A percentile compares a stretch with the other conserved stretches of the same genome.
Conservation (phyloP, 2,329 filamentous ascomycete species). For the Blastomyces gilchristii region DNA sequence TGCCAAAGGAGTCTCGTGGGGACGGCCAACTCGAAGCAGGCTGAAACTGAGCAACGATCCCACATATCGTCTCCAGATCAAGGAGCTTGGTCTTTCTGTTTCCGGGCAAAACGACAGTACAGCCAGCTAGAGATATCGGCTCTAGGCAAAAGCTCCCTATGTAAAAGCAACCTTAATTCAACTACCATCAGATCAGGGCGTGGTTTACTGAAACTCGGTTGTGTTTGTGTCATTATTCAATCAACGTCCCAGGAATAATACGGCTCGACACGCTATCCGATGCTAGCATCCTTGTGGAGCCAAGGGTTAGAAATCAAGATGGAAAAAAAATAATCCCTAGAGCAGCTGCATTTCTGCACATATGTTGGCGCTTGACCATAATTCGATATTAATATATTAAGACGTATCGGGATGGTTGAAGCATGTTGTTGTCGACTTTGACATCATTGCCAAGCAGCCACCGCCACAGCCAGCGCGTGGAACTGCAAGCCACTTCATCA, state of each 20-base stretch:
- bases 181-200: too few species aligned
- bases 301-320: too few species aligned
- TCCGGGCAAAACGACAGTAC: too few species aligned
- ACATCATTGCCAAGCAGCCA: neutral
- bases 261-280: too few species aligned
- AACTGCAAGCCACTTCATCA: neutral
- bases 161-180: neutral
- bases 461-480: neutral
- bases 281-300: too few species aligned
- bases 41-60: neutral
- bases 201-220: too few species aligned
- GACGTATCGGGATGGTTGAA: neutral
- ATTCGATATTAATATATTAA: neutral
- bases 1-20: neutral
- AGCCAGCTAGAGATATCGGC: too few species aligned
- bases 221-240: too few species aligned
- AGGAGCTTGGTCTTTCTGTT: neutral
- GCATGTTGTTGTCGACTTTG: neutral
- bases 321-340: too few species aligned
- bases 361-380: neutral
- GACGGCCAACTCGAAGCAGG: neutral
- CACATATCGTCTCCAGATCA: neutral
- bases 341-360: neutral
- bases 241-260: too few species aligned
- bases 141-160: neutral